Evolutionary conservation across 2,329 filamentous ascomycete genomes (phyloP).

Genomic region (Monascus ruber): DNA sequence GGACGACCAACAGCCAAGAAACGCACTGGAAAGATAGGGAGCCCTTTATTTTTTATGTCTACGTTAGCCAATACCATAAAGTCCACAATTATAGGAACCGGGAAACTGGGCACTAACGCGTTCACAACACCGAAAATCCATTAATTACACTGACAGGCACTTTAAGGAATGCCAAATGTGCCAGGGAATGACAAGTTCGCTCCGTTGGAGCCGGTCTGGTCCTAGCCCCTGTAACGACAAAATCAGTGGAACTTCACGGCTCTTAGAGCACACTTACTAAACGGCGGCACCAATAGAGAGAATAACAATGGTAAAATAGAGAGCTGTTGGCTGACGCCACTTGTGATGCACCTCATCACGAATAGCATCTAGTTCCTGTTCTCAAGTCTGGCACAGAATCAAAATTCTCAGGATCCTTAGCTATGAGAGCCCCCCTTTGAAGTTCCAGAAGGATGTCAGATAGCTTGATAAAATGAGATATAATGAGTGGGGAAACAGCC

Average conservation of each 20-base stretch:
- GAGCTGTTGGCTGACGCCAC: constrained; percentile 38
- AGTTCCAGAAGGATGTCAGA: constrained; percentile 30
- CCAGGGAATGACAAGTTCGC: constrained; percentile 42
- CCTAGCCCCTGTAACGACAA: constrained; percentile 25
- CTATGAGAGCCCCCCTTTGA: constrained; percentile 39
- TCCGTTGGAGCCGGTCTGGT: constrained; percentile 38
- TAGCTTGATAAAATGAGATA: constrained; percentile 17
- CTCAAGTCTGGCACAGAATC: constrained; percentile 33
- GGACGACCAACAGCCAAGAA: constrained; percentile 54
- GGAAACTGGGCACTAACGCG: constrained; percentile 33
- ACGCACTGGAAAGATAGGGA: constrained; percentile 42
- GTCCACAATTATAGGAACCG: constrained; percentile 27
- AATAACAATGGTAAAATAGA: constrained; percentile 42
- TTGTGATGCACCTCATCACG: constrained; percentile 37
- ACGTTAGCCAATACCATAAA: constrained; percentile 1
- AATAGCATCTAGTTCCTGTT: constrained; percentile 32
- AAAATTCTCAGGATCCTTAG: constrained; percentile 37
- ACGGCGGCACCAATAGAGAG: constrained; percentile 43
- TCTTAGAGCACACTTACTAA: constrained; percentile 26
- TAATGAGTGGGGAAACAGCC: no score
- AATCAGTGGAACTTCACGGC: neutral
- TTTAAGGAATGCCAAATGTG: constrained; percentile 34
- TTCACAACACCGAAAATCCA: constrained; percentile 60
- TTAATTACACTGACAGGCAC: constrained; percentile 32
- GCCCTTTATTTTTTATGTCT: constrained; percentile 19